phyloP scores from a whole-genome alignment of 1,284 basidiomycete species.

The Fomitopsis schrenkii region DNA sequence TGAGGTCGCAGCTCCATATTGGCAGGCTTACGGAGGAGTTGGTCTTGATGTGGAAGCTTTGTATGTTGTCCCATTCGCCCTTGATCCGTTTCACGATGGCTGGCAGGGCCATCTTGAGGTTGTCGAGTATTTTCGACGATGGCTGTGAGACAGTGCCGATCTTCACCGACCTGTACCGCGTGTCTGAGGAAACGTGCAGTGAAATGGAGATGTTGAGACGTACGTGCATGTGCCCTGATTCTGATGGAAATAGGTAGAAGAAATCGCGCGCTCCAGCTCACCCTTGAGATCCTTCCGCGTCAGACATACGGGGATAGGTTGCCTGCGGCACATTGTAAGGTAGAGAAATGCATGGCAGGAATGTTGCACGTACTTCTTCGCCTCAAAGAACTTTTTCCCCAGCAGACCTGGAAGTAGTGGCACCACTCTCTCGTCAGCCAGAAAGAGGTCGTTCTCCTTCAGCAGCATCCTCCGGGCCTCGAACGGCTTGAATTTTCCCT shows the following conservation, averaged over 20 bases:
- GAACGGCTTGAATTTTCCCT: constrained; percentile 91
- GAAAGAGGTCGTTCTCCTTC: constrained; percentile 88
- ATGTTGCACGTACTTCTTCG: constrained; percentile 74
- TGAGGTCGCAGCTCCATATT: constrained; percentile 81
- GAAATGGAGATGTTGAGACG: constrained; percentile 27
- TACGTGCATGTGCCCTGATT: constrained; percentile 90
- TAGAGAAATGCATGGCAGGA: background rate
- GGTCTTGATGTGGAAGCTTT: constrained; percentile 90
- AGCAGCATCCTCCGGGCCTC: constrained; percentile 85
- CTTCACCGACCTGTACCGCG: constrained; percentile 74
- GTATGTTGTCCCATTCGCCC: constrained; percentile 90
- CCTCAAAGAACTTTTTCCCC: constrained; percentile 89
- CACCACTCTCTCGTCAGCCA: constrained; percentile 89
- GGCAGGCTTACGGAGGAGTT: constrained; percentile 82
- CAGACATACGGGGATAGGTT: constrained; percentile 90
- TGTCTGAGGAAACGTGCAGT: background rate
- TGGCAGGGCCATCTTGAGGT: constrained; percentile 79
- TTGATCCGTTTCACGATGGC: constrained; percentile 68
- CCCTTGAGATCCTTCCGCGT: constrained; percentile 84
- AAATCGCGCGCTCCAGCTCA: constrained; percentile 88
- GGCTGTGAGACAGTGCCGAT: constrained; percentile 76
- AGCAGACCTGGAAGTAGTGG: constrained; percentile 85
- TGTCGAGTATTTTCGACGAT: constrained; percentile 71
- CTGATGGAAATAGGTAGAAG: constrained; percentile 91
- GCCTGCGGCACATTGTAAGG: constrained; percentile 43